phyloP scores from a whole-genome alignment of 768 basidiomycete genomes.

The Lactarius indigo region DNA sequence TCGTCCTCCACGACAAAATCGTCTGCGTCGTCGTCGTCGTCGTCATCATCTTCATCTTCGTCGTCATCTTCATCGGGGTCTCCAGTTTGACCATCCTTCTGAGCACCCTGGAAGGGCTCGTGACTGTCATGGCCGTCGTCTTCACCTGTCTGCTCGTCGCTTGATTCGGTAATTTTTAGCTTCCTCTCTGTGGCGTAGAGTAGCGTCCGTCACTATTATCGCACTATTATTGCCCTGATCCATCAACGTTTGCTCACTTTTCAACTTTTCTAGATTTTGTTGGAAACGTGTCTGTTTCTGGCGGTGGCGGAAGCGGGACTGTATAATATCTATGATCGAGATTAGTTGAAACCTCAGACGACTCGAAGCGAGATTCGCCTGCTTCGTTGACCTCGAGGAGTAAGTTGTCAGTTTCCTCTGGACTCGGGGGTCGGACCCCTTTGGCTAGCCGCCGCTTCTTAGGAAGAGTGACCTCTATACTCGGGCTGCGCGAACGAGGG shows the following conservation, averaged over 20 bases:
- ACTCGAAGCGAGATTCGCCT: conserved; percentile 39
- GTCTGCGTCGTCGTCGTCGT: conserved; percentile 34
- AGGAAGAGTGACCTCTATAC: conserved; percentile 35
- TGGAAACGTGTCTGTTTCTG: conserved; percentile 59
- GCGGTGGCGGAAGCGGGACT: conserved; percentile 58
- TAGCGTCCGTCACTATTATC: not conserved
- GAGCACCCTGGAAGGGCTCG: conserved; percentile 28
- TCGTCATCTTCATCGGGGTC: conserved; percentile 40
- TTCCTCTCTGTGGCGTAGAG: conserved; percentile 9
- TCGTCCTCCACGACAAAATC: conserved; percentile 67
- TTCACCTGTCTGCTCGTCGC: conserved; percentile 26
- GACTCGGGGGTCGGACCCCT: conserved; percentile 41
- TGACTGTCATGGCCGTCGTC: conserved; percentile 29
- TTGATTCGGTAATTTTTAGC: conserved; percentile 19
- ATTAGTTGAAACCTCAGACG: conserved; percentile 5
- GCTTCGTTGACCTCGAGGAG: conserved; percentile 53
- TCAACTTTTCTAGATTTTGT: conserved; percentile 61
- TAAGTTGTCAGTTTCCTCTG: conserved; percentile 42
- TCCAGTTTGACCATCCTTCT: conserved; percentile 30
- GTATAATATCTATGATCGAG: conserved; percentile 50
- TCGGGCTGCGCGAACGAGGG: conserved; percentile 30
- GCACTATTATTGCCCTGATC: not conserved
- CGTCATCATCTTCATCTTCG: conserved; percentile 37
- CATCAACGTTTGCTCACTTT: conserved; percentile 44
- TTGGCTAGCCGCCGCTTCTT: conserved; percentile 42